phyloP scores from a whole-genome alignment of 345 rosid species.

The Citropsis articulata region DNA sequence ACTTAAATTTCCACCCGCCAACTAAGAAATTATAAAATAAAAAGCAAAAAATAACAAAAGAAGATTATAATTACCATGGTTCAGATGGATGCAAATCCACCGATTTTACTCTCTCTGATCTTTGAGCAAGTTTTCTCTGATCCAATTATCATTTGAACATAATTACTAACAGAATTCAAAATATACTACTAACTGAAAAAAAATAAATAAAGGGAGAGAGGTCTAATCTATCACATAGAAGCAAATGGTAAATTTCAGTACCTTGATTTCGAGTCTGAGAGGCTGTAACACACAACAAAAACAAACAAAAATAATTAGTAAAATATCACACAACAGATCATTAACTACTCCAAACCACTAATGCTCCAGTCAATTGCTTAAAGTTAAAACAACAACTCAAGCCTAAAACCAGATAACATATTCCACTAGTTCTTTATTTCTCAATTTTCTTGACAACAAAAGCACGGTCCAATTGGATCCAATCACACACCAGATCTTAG shows the following conservation, averaged over 20 bases:
- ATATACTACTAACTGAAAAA: background rate
- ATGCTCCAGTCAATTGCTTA: background rate
- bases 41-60: background rate
- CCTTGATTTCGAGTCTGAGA: conserved; percentile 64
- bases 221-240: background rate
- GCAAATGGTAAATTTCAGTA: conserved; percentile 12
- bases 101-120: conserved; percentile 72
- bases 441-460: background rate
- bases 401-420: background rate
- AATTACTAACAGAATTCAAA: conserved; percentile 9
- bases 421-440: background rate
- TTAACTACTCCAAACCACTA: background rate
- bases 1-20: background rate
- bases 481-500: conserved; percentile 8
- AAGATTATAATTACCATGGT: conserved; percentile 54
- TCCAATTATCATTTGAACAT: conserved; percentile 24
- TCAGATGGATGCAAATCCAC: conserved; percentile 78
- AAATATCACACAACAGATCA: conserved; percentile 14
- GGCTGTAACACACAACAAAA: conserved; percentile 38
- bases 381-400: background rate
- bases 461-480: background rate
- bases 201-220: background rate
- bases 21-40: background rate
- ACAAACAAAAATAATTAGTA: conserved; percentile 6
- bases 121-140: conserved; percentile 63